Evolutionary conservation across 345 rosid genomes (phyloP).

Genomic region (Chamaenerion angustifolium): DNA sequence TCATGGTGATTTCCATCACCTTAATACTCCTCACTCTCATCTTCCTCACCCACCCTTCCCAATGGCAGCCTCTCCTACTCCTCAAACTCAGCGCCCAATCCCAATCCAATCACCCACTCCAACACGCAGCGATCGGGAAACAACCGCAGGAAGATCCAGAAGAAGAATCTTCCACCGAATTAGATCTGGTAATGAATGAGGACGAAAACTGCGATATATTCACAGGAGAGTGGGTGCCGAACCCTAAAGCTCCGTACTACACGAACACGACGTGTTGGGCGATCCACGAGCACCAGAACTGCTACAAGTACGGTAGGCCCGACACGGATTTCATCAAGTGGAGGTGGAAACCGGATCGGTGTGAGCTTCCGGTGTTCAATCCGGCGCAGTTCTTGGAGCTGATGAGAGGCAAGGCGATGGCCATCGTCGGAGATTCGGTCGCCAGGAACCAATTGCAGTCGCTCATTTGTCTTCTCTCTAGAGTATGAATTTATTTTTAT

Average conservation of each 20-base stretch:
- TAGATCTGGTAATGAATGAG: too few relatives aligned
- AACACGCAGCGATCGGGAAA: too few relatives aligned
- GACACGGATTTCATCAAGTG: slow-evolving; percentile 28
- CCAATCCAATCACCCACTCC: too few relatives aligned
- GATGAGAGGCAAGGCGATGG: slow-evolving; percentile 28
- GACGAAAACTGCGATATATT: slow-evolving; percentile 18
- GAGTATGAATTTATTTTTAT: slow-evolving; percentile 11
- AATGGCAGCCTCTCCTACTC: not conserved
- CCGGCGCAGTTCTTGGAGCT: slow-evolving; percentile 23
- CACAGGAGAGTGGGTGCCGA: slow-evolving; percentile 25
- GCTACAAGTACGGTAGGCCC: slow-evolving; percentile 26
- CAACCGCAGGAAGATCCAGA: too few relatives aligned
- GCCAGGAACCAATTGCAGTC: slow-evolving; percentile 39
- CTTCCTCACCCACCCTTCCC: slow-evolving; percentile 12
- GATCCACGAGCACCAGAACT: slow-evolving; percentile 28
- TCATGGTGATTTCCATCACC: not conserved
- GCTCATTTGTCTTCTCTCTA: slow-evolving; percentile 24
- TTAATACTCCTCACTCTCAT: slow-evolving; percentile 13
- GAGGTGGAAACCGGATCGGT: slow-evolving; percentile 33
- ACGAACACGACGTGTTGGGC: slow-evolving; percentile 19
- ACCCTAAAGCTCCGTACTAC: slow-evolving; percentile 20
- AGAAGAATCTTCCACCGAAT: not conserved
- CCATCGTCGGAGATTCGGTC: slow-evolving; percentile 33
- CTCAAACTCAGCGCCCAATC: too few relatives aligned
- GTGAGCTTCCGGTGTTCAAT: slow-evolving; percentile 27